Evolutionary conservation across 202 grass and related monocot species (phyloP).

Genomic region (Bolboschoenoplectus hybrid): DNA sequence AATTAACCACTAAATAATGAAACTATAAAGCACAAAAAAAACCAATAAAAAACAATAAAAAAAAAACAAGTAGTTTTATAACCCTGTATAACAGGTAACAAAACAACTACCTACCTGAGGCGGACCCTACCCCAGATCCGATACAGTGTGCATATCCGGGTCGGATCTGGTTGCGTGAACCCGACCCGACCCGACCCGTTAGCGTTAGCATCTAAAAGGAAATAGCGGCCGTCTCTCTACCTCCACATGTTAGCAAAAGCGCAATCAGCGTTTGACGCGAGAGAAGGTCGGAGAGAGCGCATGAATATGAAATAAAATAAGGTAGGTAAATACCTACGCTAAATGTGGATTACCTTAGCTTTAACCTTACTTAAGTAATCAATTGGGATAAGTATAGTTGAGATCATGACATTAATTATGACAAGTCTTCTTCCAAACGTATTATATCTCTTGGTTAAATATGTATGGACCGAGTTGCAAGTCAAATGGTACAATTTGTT

Average conservation of each 20-base stretch:
- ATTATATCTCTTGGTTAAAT: neutral
- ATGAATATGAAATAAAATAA: neutral
- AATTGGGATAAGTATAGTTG: neutral
- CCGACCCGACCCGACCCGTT: neutral
- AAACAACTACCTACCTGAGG: neutral
- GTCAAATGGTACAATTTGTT: neutral
- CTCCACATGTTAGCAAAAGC: neutral
- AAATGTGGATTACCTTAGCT: neutral
- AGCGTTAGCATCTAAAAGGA: neutral
- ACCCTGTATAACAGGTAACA: neutral
- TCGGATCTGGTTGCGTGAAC: neutral
- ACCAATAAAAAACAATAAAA: neutral
- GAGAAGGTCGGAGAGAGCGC: neutral
- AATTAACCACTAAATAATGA: neutral
- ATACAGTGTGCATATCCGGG: neutral
- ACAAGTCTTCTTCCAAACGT: neutral
- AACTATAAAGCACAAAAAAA: neutral
- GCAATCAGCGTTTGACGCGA: neutral
- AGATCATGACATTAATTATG: neutral
- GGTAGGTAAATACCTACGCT: slow-evolving; percentile 10
- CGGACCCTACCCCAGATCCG: neutral
- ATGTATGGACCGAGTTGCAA: neutral
- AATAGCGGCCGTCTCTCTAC: neutral
- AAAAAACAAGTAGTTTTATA: neutral
- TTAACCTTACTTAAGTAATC: slow-evolving; percentile 11